Conservation (phyloP, 2,329 filamentous ascomycete species). For the Cordyceps farinosa region DNA sequence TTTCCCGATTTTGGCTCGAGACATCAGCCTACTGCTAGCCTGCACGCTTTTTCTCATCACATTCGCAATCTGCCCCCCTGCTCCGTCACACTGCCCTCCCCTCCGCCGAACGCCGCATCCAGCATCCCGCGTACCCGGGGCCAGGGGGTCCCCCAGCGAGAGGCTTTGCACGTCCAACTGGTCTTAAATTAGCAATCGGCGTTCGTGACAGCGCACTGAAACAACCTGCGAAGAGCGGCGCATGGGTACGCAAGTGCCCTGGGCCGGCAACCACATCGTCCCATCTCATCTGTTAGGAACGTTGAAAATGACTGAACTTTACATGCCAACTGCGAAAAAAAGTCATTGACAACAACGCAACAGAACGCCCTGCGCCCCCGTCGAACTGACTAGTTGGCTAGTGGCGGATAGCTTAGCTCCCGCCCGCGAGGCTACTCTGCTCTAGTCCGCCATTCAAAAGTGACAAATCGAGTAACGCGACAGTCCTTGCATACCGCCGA, state of each 20-base stretch:
- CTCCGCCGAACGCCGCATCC: neutral
- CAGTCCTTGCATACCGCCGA: conserved; percentile 1
- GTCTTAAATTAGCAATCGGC: too few relatives aligned
- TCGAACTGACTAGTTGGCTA: neutral
- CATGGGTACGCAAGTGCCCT: too few relatives aligned
- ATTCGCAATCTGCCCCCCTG: conserved; percentile 9
- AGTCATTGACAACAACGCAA: neutral
- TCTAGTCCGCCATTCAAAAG: neutral
- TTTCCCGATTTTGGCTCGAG: conserved; percentile 11
- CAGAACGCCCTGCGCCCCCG: too few relatives aligned
- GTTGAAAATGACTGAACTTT: too few relatives aligned
- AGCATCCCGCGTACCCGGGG: neutral
- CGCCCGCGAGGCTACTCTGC: neutral
- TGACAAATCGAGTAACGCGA: neutral
- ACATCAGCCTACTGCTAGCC: neutral
- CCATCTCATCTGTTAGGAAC: too few relatives aligned
- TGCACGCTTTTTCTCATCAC: neutral
- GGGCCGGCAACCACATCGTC: too few relatives aligned
- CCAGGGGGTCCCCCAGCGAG: neutral
- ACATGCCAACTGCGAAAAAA: neutral
- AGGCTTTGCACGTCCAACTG: neutral
- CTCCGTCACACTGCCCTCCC: neutral
- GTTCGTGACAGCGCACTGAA: too few relatives aligned
- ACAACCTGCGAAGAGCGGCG: too few relatives aligned
- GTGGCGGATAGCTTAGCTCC: neutral